phyloP scores from a whole-genome alignment of 352 stramenopile genomes.

The Phytophthora kernoviae region DNA sequence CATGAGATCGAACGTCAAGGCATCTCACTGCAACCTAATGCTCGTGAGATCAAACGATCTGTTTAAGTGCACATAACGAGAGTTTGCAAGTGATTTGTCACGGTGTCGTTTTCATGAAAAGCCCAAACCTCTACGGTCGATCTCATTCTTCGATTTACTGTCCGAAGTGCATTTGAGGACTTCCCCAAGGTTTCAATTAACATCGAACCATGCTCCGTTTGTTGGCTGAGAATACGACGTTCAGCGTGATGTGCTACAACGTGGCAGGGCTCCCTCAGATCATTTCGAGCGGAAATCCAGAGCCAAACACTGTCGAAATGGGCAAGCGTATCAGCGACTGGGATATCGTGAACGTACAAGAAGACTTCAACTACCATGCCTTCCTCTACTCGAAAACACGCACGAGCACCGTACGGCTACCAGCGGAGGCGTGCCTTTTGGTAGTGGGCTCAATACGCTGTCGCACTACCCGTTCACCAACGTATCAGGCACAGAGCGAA shows the following conservation, averaged over 20 bases:
- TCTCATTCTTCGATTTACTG: not conserved
- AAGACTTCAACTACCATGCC: slow-evolving; percentile 36
- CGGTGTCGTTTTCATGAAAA: too few relatives aligned
- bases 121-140: too few relatives aligned
- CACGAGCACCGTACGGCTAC: slow-evolving; percentile 39
- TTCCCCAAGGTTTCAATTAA: not conserved
- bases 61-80: too few relatives aligned
- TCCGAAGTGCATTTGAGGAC: not conserved
- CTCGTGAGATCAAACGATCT: too few relatives aligned
- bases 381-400: slow-evolving; percentile 35
- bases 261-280: slow-evolving; percentile 37
- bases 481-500: slow-evolving; percentile 31
- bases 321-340: slow-evolving; percentile 34
- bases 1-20: too few relatives aligned
- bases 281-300: slow-evolving; percentile 41
- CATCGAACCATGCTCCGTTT: slow-evolving; percentile 15
- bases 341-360: slow-evolving; percentile 32
- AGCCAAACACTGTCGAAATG: slow-evolving; percentile 40
- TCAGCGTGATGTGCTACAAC: slow-evolving; percentile 40
- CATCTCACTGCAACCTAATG: too few relatives aligned
- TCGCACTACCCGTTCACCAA: slow-evolving; percentile 41
- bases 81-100: too few relatives aligned
- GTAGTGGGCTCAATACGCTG: slow-evolving; percentile 44
- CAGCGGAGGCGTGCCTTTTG: slow-evolving; percentile 37
- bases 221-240: slow-evolving; percentile 25